These are phyloP conservation scores for Aspergillus wentii DNA, from an alignment of 495 filamentous ascomycete species.

Conservation along the genomic window DNA sequence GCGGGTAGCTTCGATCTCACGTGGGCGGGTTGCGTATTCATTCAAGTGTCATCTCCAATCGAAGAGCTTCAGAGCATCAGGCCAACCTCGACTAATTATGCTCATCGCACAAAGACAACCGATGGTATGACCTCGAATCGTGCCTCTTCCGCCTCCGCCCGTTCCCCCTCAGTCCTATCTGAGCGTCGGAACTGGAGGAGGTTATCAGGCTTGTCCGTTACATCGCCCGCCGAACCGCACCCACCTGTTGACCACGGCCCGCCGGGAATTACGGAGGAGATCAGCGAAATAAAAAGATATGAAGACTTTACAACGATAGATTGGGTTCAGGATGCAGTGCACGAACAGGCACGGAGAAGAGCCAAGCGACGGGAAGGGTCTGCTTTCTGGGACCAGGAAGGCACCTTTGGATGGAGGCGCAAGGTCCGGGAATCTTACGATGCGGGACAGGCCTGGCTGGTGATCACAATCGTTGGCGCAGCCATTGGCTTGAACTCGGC, in stretches of 20 bases:
- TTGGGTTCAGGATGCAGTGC: constrained; percentile 96
- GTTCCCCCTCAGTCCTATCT: constrained; percentile 51
- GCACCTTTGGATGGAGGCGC: constrained; percentile 72
- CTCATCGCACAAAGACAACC: constrained; percentile 22
- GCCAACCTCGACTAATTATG: constrained; percentile 24
- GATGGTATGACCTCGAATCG: constrained; percentile 61
- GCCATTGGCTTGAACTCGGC: constrained; percentile 92
- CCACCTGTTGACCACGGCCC: constrained; percentile 32
- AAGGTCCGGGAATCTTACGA: constrained; percentile 86
- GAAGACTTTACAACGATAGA: constrained; percentile 98
- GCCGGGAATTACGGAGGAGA: constrained; percentile 83
- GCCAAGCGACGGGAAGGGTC: constrained; percentile 66
- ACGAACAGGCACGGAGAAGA: constrained; percentile 79
- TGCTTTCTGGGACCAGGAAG: constrained; percentile 70
- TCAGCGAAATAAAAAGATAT: constrained; percentile 96
- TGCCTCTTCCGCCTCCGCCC: constrained; percentile 52
- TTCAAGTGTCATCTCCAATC: constrained; percentile 6
- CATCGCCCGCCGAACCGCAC: constrained; percentile 55
- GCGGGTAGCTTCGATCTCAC: constrained; percentile 13
- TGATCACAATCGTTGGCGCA: constrained; percentile 88
- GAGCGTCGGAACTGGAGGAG: constrained; percentile 59
- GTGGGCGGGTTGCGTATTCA: constrained; percentile 13
- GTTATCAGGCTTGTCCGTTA: constrained; percentile 63
- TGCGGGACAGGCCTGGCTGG: constrained; percentile 96
- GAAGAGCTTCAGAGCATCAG: constrained; percentile 12